Evolutionary conservation across 768 basidiomycete genomes (phyloP).

Genomic region (Gloeostereum incarnatum): DNA sequence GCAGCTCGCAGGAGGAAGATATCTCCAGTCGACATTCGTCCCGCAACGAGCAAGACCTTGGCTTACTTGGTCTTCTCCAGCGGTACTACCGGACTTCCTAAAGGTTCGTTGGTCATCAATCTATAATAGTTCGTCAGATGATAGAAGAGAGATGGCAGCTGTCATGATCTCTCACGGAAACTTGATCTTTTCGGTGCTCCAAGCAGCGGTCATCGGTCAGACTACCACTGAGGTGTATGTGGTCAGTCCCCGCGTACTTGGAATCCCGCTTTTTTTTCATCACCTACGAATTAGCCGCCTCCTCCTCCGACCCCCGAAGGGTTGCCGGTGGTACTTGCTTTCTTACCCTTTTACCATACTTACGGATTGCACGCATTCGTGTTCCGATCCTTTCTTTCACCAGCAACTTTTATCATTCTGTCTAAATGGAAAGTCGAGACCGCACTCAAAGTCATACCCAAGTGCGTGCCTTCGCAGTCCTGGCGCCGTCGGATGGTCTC

Average conservation of each 20-base stretch:
- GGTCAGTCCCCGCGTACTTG: constrained; percentile 19
- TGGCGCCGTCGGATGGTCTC: too few species aligned
- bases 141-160: constrained; percentile 23
- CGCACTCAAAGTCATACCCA: constrained; percentile 44
- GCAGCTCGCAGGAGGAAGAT: constrained; percentile 24
- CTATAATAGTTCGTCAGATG: background rate
- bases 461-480: constrained; percentile 30
- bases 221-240: constrained; percentile 22
- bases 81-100: constrained; percentile 69
- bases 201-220: constrained; percentile 22
- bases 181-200: constrained; percentile 32
- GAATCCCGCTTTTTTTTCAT: background rate
- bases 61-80: constrained; percentile 73
- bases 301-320: constrained; percentile 30
- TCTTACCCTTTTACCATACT: constrained; percentile 61
- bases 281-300: constrained; percentile 25
- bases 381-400: constrained; percentile 38
- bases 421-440: constrained; percentile 49
- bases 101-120: constrained; percentile 33
- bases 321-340: constrained; percentile 40
- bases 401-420: constrained; percentile 43
- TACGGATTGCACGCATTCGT: constrained; percentile 49
- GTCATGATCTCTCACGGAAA: constrained; percentile 74
- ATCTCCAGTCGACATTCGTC: constrained; percentile 30
- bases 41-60: constrained; percentile 41